Base-by-base conservation (phyloP, 352 stramenopile species). In the Phytophthora hybrid region DNA sequence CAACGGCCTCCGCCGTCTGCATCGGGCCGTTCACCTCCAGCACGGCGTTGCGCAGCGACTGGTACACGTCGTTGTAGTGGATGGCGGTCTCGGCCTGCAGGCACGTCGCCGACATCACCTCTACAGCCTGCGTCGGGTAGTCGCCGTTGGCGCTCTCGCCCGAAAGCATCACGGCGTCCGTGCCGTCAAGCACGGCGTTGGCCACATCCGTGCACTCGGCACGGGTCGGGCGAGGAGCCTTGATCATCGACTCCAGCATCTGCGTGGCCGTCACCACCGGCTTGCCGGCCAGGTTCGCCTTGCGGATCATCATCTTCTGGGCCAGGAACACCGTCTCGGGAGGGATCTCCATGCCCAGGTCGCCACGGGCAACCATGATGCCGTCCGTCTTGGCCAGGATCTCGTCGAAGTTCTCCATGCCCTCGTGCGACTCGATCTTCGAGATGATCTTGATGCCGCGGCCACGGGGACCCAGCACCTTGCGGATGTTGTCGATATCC, bases 231-330 rank as follows among this genome's bases (percentile, higher is more conserved):
- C 97, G 88, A 47, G 97, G 97, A 77, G 98, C 99, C 65, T 81
- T 91, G 78, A 98, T 98, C 97, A 99, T 99, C 31, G 88, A 98
- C 81, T 99, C 97, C 23, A 99, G 88, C 98, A 99, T 99, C 77
- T 99, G 97, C 51, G 98, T 99, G 23, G 23, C 23, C 23, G 23
- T 26, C 23, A 26, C 23, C 23, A 26, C 23, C 23, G 23, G 23
- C 23, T 99, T 99, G 59, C 97, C 97, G 34, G 87, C 91, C 66
- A 98, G 94, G 82, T 99, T 99, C 67, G 91, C 84, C 82, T 93
- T 91, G 57, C 89, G 85, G 77, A 99, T 99, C 94, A 99, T 99
- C 80, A 97, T 97, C 87, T 99, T 99, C 80, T 99, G 98, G 0
- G 95, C 97, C 53, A 99, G 74, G 81, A 99, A 99, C 19, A 99